These are phyloP conservation scores for Paratinospora sagittata DNA, from an alignment of 164 flowering plant species.

Conservation along the genomic window DNA sequence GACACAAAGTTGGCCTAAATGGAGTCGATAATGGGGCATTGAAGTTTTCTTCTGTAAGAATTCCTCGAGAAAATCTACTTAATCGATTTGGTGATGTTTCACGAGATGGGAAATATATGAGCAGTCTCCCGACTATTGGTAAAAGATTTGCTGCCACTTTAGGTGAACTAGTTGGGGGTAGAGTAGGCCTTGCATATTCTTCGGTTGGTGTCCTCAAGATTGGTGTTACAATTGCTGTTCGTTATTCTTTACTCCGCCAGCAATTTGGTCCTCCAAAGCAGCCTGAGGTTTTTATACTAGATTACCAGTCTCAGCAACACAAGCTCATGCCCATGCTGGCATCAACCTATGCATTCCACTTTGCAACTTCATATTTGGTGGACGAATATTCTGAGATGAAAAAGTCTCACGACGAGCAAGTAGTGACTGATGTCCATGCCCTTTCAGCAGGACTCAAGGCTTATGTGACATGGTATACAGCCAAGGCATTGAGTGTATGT, in stretches of 20 bases:
- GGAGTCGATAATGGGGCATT: constrained; percentile 98
- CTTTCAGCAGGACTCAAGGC: constrained; percentile 92
- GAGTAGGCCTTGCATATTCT: constrained; percentile 86
- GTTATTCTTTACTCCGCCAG: constrained; percentile 83
- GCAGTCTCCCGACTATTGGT: constrained; percentile 74
- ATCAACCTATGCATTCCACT: constrained; percentile 79
- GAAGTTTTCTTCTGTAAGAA: constrained; percentile 74
- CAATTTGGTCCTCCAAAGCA: constrained; percentile 93
- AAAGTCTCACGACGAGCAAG: constrained; percentile 67
- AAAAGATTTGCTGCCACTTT: constrained; percentile 88
- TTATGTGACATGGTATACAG: constrained; percentile 80
- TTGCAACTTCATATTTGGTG: constrained; percentile 63
- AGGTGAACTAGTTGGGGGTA: constrained; percentile 97
- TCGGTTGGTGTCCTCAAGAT: constrained; percentile 82
- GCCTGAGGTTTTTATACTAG: constrained; percentile 48
- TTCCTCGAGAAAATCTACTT: constrained; percentile 89
- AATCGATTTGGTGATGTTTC: constrained; percentile 94
- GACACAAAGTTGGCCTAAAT: constrained; percentile 90
- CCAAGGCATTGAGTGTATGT: constrained; percentile 74
- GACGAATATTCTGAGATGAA: constrained; percentile 90
- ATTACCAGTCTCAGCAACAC: constrained; percentile 97
- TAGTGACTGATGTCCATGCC: constrained; percentile 81
- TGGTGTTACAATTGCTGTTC: constrained; percentile 69
- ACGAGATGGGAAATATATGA: constrained; percentile 85
- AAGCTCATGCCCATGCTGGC: constrained; percentile 99